Conservation (phyloP, 805 yeast genomes). For the Pichia phayaonensis region DNA sequence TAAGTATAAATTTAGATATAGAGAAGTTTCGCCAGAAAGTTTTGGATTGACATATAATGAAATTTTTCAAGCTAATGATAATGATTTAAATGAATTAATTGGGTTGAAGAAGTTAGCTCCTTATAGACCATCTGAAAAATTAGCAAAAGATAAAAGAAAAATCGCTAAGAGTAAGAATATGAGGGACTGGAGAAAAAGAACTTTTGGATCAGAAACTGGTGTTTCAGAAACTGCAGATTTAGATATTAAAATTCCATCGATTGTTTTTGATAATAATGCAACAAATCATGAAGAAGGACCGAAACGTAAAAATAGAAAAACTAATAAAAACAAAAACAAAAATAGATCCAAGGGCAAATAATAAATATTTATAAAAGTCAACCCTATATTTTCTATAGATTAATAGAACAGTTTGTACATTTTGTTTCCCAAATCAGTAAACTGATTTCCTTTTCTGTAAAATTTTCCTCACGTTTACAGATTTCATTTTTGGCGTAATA, state of each 20-base stretch:
- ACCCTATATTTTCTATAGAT: neutral
- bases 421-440: neutral
- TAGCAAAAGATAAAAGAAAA: slow-evolving; percentile 74
- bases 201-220: slow-evolving; percentile 45
- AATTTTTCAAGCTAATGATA: slow-evolving; percentile 84
- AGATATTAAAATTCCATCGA: slow-evolving; percentile 21
- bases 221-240: slow-evolving; percentile 21
- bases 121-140: slow-evolving; percentile 67
- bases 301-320: slow-evolving; percentile 17
- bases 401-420: neutral
- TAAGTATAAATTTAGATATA: slow-evolving; percentile 63
- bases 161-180: slow-evolving; percentile 74
- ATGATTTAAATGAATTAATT: slow-evolving; percentile 71
- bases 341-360: neutral
- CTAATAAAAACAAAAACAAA: neutral
- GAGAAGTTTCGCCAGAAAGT: slow-evolving; percentile 93
- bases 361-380: neutral
- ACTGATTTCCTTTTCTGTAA: neutral
- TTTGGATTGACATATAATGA: slow-evolving; percentile 83
- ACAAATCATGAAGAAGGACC: slow-evolving; percentile 12
- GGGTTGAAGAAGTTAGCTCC: slow-evolving; percentile 93
- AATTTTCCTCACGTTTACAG: neutral
- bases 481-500: neutral
- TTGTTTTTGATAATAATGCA: slow-evolving; percentile 23
- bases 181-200: slow-evolving; percentile 83